Conservation (phyloP, 164 flowering plant species). For the Vitis labrusca region DNA sequence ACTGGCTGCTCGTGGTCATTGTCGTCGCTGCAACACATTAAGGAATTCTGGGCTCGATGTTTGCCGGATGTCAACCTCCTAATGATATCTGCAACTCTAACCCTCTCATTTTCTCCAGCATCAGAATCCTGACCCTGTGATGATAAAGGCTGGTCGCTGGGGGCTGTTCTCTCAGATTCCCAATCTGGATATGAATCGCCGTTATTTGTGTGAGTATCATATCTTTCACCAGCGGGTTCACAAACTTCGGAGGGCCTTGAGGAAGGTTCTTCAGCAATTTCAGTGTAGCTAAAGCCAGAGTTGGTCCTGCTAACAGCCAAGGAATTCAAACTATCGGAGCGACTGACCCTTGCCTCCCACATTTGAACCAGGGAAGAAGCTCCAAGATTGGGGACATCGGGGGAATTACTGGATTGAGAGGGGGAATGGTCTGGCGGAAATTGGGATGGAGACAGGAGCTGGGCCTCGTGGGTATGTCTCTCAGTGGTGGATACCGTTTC, state of each 20-base stretch:
- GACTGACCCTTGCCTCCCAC: slow-evolving; percentile 58
- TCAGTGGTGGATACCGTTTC: slow-evolving; percentile 43
- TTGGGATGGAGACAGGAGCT: slow-evolving; percentile 25
- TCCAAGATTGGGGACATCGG: slow-evolving; percentile 31
- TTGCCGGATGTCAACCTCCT: slow-evolving; percentile 35
- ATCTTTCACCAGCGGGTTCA: slow-evolving; percentile 22
- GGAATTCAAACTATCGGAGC: slow-evolving; percentile 17
- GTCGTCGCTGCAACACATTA: slow-evolving; percentile 26
- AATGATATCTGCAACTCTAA: slow-evolving; percentile 64
- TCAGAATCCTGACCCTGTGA: slow-evolving; percentile 20
- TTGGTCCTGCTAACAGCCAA: slow-evolving; percentile 15
- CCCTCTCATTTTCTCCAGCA: slow-evolving; percentile 45
- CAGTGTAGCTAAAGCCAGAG: slow-evolving; percentile 26
- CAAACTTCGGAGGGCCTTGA: slow-evolving; percentile 20
- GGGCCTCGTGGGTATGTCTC: slow-evolving; percentile 32
- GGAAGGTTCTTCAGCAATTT: slow-evolving; percentile 23
- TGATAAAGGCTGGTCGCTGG: slow-evolving; percentile 15
- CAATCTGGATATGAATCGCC: slow-evolving; percentile 35
- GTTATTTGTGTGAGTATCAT: background rate
- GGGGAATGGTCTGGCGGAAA: slow-evolving; percentile 26
- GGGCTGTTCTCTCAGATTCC: slow-evolving; percentile 30
- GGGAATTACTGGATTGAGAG: slow-evolving; percentile 22
- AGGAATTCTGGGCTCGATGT: slow-evolving; percentile 11
- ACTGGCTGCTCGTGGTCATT: slow-evolving; percentile 22
- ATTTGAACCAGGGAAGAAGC: slow-evolving; percentile 72